phyloP scores from a whole-genome alignment of 75 land plant genomes.

The Selaginella tamariscina region DNA sequence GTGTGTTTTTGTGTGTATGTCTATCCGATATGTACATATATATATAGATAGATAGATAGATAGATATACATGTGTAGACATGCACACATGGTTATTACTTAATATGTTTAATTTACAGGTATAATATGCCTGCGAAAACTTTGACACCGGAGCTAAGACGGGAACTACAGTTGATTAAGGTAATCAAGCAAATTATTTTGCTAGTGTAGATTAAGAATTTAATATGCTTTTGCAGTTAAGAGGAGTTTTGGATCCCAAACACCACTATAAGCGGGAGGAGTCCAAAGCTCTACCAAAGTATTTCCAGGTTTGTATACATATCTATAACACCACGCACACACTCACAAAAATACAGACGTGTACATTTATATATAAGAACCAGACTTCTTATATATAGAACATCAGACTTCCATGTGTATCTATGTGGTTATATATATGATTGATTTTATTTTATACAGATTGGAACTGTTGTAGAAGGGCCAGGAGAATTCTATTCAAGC shows the following conservation, averaged over 20 bases:
- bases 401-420: no score
- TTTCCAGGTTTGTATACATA: constrained; percentile 83
- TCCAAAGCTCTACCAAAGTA: constrained; percentile 75
- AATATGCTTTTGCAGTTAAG: constrained; percentile 42
- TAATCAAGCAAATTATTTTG: constrained; percentile 15
- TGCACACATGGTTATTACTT: no score
- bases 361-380: no score
- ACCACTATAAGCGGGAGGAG: constrained; percentile 67
- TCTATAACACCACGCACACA: no score
- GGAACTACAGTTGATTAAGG: constrained; percentile 79
- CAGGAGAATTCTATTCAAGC: constrained; percentile 65
- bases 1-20: background rate
- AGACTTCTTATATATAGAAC: no score
- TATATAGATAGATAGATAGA: no score
- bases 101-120: no score
- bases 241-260: constrained; percentile 79
- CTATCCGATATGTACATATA: no score
- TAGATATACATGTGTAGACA: no score
- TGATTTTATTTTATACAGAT: no score
- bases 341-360: no score
- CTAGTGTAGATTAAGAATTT: constrained; percentile 11
- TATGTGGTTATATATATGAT: no score
- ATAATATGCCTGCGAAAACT: constrained; percentile 75
- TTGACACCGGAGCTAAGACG: constrained; percentile 71
- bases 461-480: constrained; percentile 84